Evolutionary conservation across 495 filamentous ascomycete genomes (phyloP), one percentile per base, ranked within the genome.

Genomic region (Penicillium pancosmium): DNA sequence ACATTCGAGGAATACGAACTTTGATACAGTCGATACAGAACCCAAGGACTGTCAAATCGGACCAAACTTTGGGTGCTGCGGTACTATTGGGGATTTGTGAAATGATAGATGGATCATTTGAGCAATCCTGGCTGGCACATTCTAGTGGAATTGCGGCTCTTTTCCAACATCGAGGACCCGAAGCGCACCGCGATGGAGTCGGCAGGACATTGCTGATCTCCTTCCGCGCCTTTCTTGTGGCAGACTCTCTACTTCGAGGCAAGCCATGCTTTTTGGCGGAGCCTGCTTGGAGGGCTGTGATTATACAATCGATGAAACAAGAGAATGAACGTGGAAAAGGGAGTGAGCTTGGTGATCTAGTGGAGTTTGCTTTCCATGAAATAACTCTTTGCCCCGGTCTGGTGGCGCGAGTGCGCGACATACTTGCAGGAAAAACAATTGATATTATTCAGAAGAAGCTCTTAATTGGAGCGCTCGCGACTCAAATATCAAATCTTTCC

Each of bases 101-200:
- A 51, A 55, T 73, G 44, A 52, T 71, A 27, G 69, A 67, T 31
- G 62, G 69, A 2, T 64, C 68, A 5, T 61, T 60, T 9, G 52
- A 61, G 15, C 49, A 64, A 21, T 69, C 71, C 2, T 77, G 72
- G 69, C 60, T 75, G 13, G 62, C 63, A 13, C 72, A 75, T 55
- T 68, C 74, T 4, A 61, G 69, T 13, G 74, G 74, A 33, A 66
- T 72, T 19, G 67, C 52, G 2, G 51, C 55, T 16, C 54, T 74
- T 27, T 65, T 75, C 16, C 56, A 54, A 7, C 52, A 64, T 19
- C 72, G 74, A 2, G 71, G 72, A 0, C 57, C 67, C 2, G 55
- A 59, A 16, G 61, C 61, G 8, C 65, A 73, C 47, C 64, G 58
- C 25, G 52, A 49, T 8, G 73, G 70, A 6, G 68, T 74, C 40